Conservation (phyloP, 306 rosid species). For the Hylodesmum podocarpum region DNA sequence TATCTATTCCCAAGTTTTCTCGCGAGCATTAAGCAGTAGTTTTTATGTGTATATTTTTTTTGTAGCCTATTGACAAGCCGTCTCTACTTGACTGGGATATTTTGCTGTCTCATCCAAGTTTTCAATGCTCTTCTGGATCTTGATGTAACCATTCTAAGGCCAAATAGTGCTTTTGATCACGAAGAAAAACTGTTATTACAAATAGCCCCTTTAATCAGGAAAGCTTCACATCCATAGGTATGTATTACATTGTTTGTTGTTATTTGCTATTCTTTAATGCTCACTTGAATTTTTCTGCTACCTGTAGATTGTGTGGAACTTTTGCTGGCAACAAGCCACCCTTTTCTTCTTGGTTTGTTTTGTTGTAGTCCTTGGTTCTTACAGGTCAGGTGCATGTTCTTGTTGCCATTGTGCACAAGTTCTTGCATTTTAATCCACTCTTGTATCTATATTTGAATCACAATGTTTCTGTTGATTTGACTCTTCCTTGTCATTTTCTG, state of each 20-base stretch:
- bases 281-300: constrained; percentile 18
- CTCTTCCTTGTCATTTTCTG: constrained; percentile 79
- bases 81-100: constrained; percentile 97
- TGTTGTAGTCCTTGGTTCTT: constrained; percentile 95
- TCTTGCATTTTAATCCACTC: constrained; percentile 20
- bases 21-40: constrained; percentile 18
- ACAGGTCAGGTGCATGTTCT: constrained; percentile 58
- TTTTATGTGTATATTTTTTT: constrained; percentile 14
- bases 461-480: constrained; percentile 57
- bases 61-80: constrained; percentile 96
- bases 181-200: constrained; percentile 44
- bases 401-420: constrained; percentile 11
- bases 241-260: constrained; percentile 36
- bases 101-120: constrained; percentile 93
- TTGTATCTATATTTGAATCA: constrained; percentile 18
- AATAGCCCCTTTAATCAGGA: constrained; percentile 82
- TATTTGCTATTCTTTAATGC: constrained; percentile 21
- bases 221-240: constrained; percentile 87
- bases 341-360: constrained; percentile 85
- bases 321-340: constrained; percentile 83
- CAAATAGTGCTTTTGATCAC: constrained; percentile 44
- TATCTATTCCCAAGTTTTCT: background rate
- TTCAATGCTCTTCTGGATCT: constrained; percentile 88
- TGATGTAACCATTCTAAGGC: constrained; percentile 53
- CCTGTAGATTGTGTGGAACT: constrained; percentile 90